A percentile compares a stretch with the other conserved stretches of the same genome.
Evolutionary conservation across 345 rosid genomes (phyloP).

Genomic region (Lagerstroemia speciosa): DNA sequence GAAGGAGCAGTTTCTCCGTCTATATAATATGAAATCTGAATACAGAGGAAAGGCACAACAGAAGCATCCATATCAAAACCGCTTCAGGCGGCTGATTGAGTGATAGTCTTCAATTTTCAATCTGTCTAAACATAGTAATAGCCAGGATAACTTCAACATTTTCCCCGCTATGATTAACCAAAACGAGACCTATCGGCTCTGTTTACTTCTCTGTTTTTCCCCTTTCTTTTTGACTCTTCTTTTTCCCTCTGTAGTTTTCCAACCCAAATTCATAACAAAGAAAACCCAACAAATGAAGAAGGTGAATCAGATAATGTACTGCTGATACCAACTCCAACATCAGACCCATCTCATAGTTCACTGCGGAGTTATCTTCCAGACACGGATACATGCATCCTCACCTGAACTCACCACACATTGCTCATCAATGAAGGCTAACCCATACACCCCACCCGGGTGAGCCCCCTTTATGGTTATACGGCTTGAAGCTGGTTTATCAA

Average conservation of each 20-base stretch:
- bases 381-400: conserved; percentile 84
- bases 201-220: not conserved
- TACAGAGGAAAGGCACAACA: not conserved
- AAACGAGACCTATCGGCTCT: not conserved
- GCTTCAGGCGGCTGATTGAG: not conserved
- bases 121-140: not conserved
- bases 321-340: not conserved
- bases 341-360: conserved; percentile 1
- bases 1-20: too few relatives aligned
- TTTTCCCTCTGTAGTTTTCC: not conserved
- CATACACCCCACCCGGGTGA: conserved; percentile 87
- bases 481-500: conserved; percentile 64
- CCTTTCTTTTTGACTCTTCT: not conserved
- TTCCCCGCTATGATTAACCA: not conserved
- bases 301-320: not conserved
- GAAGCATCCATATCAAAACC: not conserved
- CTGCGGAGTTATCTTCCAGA: conserved; percentile 45
- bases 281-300: not conserved
- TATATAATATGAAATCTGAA: too few relatives aligned
- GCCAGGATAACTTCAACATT: not conserved
- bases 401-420: conserved; percentile 67
- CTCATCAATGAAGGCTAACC: conserved; percentile 63
- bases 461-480: conserved; percentile 75
- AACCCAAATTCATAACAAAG: not conserved
- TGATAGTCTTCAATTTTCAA: not conserved